phyloP scores from a whole-genome alignment of 2,329 filamentous ascomycete species.

The Rachicladosporium sp. region DNA sequence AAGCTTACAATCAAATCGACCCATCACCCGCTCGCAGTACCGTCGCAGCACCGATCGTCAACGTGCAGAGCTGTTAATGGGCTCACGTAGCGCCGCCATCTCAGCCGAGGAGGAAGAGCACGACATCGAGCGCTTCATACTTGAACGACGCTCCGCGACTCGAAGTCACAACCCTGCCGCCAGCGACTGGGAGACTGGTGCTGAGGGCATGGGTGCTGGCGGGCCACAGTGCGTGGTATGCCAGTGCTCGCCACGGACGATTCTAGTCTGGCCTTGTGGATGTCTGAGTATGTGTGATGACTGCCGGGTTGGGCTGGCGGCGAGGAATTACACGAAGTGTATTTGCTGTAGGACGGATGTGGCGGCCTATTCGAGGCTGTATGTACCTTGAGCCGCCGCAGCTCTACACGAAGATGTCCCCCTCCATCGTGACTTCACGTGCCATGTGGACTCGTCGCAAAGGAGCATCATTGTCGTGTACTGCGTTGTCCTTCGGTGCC shows the following conservation, averaged over 20 bases:
- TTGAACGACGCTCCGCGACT: constrained; percentile 39
- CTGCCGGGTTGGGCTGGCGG: constrained; percentile 80
- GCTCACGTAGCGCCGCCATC: constrained; percentile 25
- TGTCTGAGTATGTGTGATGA: constrained; percentile 93
- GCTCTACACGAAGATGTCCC: too few relatives aligned
- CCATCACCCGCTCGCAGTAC: constrained; percentile 75
- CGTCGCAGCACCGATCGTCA: constrained; percentile 55
- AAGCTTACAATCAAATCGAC: constrained; percentile 57
- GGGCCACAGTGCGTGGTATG: constrained; percentile 89
- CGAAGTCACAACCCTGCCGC: constrained; percentile 22
- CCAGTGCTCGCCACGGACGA: constrained; percentile 70
- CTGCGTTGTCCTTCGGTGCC: too few relatives aligned
- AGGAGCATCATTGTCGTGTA: too few relatives aligned
- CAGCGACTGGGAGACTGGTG: constrained; percentile 55
- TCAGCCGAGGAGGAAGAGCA: constrained; percentile 42
- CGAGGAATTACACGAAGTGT: constrained; percentile 95
- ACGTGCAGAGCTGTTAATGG: constrained; percentile 52
- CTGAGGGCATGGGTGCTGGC: constrained; percentile 57
- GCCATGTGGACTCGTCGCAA: too few relatives aligned
- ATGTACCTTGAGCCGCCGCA: constrained; percentile 51
- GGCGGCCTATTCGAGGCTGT: constrained; percentile 78
- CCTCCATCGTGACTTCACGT: too few relatives aligned
- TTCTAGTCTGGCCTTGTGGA: constrained; percentile 93
- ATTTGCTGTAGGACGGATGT: constrained; percentile 88
- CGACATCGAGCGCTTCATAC: constrained; percentile 47